Evolutionary conservation across 257 asterid genomes (phyloP), one percentile per base, ranked within the genome.

Genomic region (Salvia rosmarinus): DNA sequence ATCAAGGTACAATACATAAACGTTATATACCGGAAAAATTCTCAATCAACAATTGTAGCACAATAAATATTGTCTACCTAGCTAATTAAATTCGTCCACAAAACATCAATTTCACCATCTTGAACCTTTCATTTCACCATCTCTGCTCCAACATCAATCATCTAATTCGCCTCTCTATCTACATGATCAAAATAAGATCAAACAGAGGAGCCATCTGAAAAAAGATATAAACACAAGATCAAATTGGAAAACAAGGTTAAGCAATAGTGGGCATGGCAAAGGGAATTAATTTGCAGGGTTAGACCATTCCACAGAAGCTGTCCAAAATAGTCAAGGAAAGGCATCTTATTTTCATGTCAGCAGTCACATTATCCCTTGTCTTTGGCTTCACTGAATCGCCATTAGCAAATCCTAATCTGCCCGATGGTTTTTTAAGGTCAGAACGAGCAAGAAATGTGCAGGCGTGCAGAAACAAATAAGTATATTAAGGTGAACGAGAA

Each of bases 281-380:
- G 64, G 28, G 16, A 64, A 69, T 47, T 64, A 68, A 70, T 59
- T 39, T 21, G 51, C 14, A 65, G 68, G 74, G 71, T 75, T 78
- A 56, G 78, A 94, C 99, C 99, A 83, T 94, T 87, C 99, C 99
- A 75, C 96, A 84, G 59, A 88, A 86, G 96, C 95, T 86, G 87
- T 94, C 99, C 82, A 94, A 79, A 67, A 94, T 70, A 71, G 98
- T 91, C 59, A 94, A 81, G 51, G 99, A 94, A 65, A 86, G 80
- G 74, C 91, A 86, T 91, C 98, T 79, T 79, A 94, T 81, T 91
- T 94, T 91, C 95, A 91, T 85, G 83, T 94, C 99, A 59, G 98
- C 96, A 12, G 96, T 83, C 74, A 88, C 80, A 82, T 94, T 94
- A 82, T 91, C 99, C 85, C 87, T 84, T 60, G 95, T 79, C 86